These are phyloP conservation scores for Ganoderma leucocontextum DNA, from an alignment of 1,284 basidiomycete genomes.

Conservation along the genomic window DNA sequence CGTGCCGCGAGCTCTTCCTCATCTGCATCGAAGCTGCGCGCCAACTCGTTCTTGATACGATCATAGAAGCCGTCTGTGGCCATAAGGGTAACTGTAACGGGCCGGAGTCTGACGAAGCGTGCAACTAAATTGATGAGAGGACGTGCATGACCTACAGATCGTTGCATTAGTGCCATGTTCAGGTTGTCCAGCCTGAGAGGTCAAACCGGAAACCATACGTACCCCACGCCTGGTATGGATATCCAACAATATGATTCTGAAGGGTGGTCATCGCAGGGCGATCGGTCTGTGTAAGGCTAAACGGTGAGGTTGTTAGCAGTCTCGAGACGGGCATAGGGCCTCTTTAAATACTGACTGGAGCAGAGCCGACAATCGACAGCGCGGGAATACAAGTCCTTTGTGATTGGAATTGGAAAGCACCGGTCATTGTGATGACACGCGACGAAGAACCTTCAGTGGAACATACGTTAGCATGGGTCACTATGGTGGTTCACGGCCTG, in stretches of 20 bases:
- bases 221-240: constrained; percentile 9
- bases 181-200: not conserved
- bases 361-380: not conserved
- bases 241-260: constrained; percentile 4
- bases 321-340: not conserved
- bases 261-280: not conserved
- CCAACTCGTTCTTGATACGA: constrained; percentile 31
- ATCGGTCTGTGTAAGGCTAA: not conserved
- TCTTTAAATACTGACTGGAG: not conserved
- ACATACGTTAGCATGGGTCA: not conserved
- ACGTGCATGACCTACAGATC: constrained; percentile 33
- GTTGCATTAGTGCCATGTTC: not conserved
- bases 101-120: constrained; percentile 30
- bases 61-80: constrained; percentile 22
- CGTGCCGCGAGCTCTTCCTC: constrained; percentile 23
- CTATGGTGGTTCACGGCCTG: not conserved
- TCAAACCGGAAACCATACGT: not conserved
- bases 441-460: not conserved
- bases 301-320: not conserved
- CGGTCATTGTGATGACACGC: not conserved
- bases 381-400: not conserved
- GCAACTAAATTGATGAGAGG: constrained; percentile 33
- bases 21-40: constrained; percentile 26
- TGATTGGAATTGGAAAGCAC: not conserved
- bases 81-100: constrained; percentile 34